Conservation (phyloP, 2,329 filamentous ascomycete genomes). For the Venturiaceae sp. region DNA sequence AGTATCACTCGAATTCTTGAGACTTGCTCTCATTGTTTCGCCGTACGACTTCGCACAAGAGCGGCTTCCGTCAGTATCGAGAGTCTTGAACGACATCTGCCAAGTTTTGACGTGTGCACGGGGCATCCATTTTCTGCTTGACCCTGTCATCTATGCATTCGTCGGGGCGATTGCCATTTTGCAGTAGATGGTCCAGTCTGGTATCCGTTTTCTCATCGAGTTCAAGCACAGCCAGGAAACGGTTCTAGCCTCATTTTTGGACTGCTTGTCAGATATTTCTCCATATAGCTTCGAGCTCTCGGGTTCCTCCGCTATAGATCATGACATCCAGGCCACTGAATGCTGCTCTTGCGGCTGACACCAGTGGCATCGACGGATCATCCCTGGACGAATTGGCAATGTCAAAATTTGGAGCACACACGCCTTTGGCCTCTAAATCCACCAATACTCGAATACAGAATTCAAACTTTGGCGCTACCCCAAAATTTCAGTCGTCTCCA, state of each 20-base stretch:
- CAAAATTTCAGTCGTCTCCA: slow-evolving; percentile 23
- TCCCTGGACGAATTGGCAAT: slow-evolving; percentile 1
- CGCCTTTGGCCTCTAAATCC: slow-evolving; percentile 19
- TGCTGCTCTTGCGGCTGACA: not conserved
- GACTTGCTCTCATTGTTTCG: no score
- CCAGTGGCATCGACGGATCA: not conserved
- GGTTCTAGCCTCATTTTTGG: not conserved
- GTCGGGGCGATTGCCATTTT: not conserved
- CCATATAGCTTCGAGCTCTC: no score
- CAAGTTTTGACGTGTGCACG: not conserved
- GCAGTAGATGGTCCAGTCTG: not conserved
- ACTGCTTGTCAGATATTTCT: not conserved
- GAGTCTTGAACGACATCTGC: no score
- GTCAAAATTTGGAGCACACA: slow-evolving; percentile 10
- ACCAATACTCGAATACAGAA: slow-evolving; percentile 12
- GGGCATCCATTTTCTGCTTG: not conserved
- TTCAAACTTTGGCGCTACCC: slow-evolving; percentile 14
- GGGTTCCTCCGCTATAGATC: not conserved
- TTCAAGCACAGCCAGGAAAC: no score
- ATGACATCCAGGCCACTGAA: not conserved
- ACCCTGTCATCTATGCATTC: not conserved
- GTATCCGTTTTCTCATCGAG: not conserved
- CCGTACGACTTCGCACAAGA: no score
- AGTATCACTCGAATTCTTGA: no score
- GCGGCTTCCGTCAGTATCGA: no score